Conservation (phyloP, 495 filamentous ascomycete species). For the Lasiosphaeriaceae sp. region DNA sequence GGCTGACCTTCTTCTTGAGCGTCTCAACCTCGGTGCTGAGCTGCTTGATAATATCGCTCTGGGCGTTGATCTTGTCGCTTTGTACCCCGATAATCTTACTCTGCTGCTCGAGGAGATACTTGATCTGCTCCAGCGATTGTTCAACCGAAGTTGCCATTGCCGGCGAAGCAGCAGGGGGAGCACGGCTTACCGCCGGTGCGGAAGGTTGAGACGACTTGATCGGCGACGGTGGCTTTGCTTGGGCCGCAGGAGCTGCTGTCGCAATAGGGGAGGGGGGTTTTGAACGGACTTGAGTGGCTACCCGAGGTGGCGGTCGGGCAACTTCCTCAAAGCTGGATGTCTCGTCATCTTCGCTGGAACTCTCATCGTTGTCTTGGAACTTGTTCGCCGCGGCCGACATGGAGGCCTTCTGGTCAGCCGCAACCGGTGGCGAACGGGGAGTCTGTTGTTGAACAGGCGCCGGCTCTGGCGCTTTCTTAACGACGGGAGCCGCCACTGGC, state of each 20-base stretch:
- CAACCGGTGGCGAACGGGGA: constrained; percentile 57
- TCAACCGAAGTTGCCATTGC: constrained; percentile 24
- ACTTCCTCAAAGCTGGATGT: constrained; percentile 81
- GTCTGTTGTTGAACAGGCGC: constrained; percentile 34
- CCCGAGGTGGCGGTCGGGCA: constrained; percentile 50
- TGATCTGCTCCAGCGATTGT: constrained; percentile 58
- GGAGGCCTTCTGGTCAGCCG: constrained; percentile 79
- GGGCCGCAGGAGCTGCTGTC: constrained; percentile 22
- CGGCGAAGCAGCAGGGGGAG: constrained; percentile 15
- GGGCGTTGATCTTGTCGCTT: constrained; percentile 55
- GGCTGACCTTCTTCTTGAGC: constrained; percentile 61
- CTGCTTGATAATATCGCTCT: constrained; percentile 57
- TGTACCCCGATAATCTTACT: constrained; percentile 54
- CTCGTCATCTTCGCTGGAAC: constrained; percentile 57
- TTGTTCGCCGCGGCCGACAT: constrained; percentile 81
- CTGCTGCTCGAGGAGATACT: constrained; percentile 59
- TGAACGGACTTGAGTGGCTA: constrained; percentile 21
- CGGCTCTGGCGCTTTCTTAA: constrained; percentile 54
- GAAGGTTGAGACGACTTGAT: constrained; percentile 24
- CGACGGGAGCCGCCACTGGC: constrained; percentile 46
- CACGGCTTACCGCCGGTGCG: constrained; percentile 18
- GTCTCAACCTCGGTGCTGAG: constrained; percentile 66
- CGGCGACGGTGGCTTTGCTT: constrained; percentile 32
- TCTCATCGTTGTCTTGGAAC: constrained; percentile 71
- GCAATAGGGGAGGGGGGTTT: constrained; percentile 30